phyloP scores from a whole-genome alignment of 768 basidiomycete genomes.

The Suillus discolor region DNA sequence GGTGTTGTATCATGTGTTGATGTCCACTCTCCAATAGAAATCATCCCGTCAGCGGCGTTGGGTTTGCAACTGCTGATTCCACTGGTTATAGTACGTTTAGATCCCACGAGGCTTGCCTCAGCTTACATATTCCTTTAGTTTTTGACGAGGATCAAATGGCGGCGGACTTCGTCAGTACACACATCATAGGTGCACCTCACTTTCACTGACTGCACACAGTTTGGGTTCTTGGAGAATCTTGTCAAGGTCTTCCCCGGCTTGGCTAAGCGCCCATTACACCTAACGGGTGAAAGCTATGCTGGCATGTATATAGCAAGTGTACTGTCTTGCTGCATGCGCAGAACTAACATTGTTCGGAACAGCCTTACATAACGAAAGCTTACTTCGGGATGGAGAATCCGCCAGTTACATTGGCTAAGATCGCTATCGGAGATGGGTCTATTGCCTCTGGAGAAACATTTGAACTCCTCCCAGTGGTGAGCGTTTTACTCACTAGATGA shows the following conservation, averaged over 20 bases:
- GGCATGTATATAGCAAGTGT: slow-evolving; percentile 66
- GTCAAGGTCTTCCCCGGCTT: slow-evolving; percentile 76
- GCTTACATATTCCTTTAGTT: slow-evolving; percentile 35
- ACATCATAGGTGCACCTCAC: slow-evolving; percentile 7
- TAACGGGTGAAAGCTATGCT: slow-evolving; percentile 78
- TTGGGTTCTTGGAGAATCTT: slow-evolving; percentile 71
- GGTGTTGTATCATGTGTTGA: slow-evolving; percentile 10
- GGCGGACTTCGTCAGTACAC: slow-evolving; percentile 42
- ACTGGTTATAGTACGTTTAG: slow-evolving; percentile 54
- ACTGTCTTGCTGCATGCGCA: background rate
- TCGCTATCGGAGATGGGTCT: slow-evolving; percentile 72
- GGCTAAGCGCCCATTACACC: slow-evolving; percentile 62
- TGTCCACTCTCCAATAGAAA: slow-evolving; percentile 4
- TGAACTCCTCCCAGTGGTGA: slow-evolving; percentile 56
- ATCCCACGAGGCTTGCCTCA: background rate
- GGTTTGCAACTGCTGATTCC: slow-evolving; percentile 65
- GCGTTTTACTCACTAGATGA: slow-evolving; percentile 18
- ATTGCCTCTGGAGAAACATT: slow-evolving; percentile 55
- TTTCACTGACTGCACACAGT: slow-evolving; percentile 37
- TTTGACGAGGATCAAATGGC: slow-evolving; percentile 69
- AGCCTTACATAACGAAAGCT: slow-evolving; percentile 79
- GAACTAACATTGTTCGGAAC: background rate
- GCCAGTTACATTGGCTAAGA: slow-evolving; percentile 67
- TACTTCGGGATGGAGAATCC: slow-evolving; percentile 65
- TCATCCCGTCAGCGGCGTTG: slow-evolving; percentile 47